Evolutionary conservation across 805 yeast genomes (phyloP).

Genomic region (Yarrowia sp.): DNA sequence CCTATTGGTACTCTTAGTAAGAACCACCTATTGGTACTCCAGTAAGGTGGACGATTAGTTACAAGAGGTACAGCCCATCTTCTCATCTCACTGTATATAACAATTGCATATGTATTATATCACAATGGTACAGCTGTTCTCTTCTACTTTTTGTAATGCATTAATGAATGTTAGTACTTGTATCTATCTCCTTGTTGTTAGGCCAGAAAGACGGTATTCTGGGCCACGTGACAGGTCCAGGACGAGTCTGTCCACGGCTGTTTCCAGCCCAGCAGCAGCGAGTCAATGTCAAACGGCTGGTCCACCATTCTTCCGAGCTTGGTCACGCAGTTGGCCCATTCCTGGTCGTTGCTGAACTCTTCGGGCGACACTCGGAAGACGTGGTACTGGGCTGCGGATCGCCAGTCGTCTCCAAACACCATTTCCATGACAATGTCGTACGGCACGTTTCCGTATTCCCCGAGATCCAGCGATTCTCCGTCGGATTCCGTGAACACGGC

Average conservation of each 20-base stretch:
- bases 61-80: too few relatives aligned
- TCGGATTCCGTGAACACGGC: slow-evolving; percentile 18
- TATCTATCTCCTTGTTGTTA: not conserved
- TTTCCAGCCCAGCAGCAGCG: slow-evolving; percentile 23
- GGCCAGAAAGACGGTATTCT: not conserved
- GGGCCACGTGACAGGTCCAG: slow-evolving; percentile 12
- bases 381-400: not conserved
- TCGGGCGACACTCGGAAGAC: slow-evolving; percentile 24
- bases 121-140: too few relatives aligned
- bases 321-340: slow-evolving; percentile 24
- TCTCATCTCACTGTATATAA: not conserved
- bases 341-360: slow-evolving; percentile 20
- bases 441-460: slow-evolving; percentile 14
- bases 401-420: slow-evolving; percentile 32
- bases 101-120: too few relatives aligned
- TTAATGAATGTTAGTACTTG: slow-evolving; percentile 4
- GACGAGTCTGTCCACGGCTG: slow-evolving; percentile 13
- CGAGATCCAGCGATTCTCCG: slow-evolving; percentile 17
- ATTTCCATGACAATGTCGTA: slow-evolving; percentile 21
- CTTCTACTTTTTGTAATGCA: not conserved
- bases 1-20: too few relatives aligned
- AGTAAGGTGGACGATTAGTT: too few relatives aligned
- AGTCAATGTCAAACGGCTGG: slow-evolving; percentile 15
- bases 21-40: too few relatives aligned
- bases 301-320: slow-evolving; percentile 25